Percentiles rank a stretch among this genome's conserved stretches.
Evolutionary conservation across 345 rosid genomes (phyloP).

Genomic region (Sonneratia alba): DNA sequence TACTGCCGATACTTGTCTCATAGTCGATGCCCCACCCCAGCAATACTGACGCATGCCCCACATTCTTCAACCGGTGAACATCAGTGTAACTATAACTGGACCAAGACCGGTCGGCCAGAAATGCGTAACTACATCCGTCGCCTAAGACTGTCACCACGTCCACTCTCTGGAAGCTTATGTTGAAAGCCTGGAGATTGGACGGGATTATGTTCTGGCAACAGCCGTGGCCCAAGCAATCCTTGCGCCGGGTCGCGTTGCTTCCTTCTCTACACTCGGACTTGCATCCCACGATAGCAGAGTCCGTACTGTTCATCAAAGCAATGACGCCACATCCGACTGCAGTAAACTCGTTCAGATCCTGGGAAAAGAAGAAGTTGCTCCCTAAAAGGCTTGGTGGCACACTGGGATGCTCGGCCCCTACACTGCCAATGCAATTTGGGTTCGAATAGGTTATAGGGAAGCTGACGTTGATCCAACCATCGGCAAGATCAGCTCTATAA

Average conservation of each 20-base stretch:
- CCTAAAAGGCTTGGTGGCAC: not conserved
- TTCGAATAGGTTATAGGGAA: not conserved
- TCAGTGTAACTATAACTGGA: no score
- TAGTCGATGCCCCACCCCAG: slow-evolving; percentile 4
- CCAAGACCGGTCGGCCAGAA: slow-evolving; percentile 2
- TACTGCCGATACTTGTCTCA: not conserved
- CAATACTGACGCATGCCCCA: not conserved
- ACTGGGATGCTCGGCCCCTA: not conserved
- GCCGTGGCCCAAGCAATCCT: not conserved
- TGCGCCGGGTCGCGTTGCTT: not conserved
- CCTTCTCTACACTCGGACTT: not conserved
- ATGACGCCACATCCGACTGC: not conserved
- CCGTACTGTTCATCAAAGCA: not conserved
- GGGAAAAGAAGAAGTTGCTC: not conserved
- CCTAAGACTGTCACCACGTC: not conserved
- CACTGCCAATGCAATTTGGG: not conserved
- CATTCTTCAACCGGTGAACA: not conserved
- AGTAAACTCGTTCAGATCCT: not conserved
- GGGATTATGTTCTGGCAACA: slow-evolving; percentile 5
- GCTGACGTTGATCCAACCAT: not conserved
- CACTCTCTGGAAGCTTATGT: slow-evolving; percentile 1
- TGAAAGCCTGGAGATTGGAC: not conserved
- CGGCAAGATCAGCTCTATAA: no score
- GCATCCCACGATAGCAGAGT: not conserved
- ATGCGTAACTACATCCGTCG: slow-evolving; percentile 4